phyloP scores from a whole-genome alignment of 129 eudicot genomes.

The Silybum marianum region DNA sequence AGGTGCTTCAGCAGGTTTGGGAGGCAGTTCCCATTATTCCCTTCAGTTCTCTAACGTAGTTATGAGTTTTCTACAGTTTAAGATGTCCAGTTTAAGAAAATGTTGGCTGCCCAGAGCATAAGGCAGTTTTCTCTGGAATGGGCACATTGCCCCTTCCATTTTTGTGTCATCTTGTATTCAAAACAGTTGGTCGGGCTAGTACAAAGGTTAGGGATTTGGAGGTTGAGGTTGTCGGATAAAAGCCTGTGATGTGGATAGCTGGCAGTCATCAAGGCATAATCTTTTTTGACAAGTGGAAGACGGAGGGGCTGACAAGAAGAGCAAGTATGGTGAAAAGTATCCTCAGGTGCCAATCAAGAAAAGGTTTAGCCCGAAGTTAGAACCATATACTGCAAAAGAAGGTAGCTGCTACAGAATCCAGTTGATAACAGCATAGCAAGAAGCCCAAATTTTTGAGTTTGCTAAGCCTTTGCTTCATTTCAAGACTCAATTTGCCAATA shows the following conservation, averaged over 20 bases:
- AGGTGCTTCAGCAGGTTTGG: not conserved
- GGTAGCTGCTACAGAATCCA: constrained; percentile 4
- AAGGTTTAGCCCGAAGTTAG: not conserved
- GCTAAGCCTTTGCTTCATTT: not conserved
- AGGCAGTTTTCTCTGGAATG: not conserved
- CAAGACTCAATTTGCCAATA: not conserved
- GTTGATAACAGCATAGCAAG: not conserved
- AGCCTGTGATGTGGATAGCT: not conserved
- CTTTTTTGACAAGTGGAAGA: not conserved
- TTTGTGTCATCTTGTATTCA: not conserved
- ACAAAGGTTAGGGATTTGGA: not conserved
- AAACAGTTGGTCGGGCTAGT: not conserved
- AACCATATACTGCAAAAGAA: not conserved
- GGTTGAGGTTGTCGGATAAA: not conserved
- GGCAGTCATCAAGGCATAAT: constrained; percentile 2
- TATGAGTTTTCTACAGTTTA: not conserved
- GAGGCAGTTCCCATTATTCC: not conserved
- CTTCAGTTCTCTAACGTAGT: not conserved
- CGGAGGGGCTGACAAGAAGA: not conserved
- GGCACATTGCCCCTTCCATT: not conserved
- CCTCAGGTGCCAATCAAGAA: not conserved
- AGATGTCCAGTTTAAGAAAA: not conserved
- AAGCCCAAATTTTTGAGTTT: not conserved
- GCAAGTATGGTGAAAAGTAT: not conserved
- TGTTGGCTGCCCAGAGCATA: not conserved